Evolutionary conservation across 768 basidiomycete species (phyloP).

Genomic region (Collybia sp.): DNA sequence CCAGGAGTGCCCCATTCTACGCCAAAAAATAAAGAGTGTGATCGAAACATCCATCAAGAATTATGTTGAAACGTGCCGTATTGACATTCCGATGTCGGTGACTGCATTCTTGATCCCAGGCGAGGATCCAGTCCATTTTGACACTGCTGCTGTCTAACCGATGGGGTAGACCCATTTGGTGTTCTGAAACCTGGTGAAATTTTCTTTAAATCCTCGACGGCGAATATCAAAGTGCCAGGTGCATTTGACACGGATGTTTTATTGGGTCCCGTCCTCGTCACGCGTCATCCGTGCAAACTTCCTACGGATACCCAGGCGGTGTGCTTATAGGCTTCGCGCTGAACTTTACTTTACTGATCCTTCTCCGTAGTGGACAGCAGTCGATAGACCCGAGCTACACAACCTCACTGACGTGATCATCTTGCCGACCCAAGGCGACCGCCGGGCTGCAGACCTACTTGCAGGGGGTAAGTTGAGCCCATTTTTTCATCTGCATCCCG

Average conservation of each 20-base stretch:
- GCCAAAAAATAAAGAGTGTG: conserved; percentile 48
- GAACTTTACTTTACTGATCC: not conserved
- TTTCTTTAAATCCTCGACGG: conserved; percentile 46
- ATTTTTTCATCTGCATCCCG: not conserved
- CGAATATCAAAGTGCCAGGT: conserved; percentile 34
- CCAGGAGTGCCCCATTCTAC: conserved; percentile 38
- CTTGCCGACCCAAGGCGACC: conserved; percentile 44
- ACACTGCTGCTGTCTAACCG: not conserved
- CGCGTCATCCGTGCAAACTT: conserved; percentile 66
- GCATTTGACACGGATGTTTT: conserved; percentile 45
- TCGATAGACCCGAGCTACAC: conserved; percentile 43
- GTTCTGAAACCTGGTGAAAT: conserved; percentile 51
- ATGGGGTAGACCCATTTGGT: conserved; percentile 42
- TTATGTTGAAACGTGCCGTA: conserved; percentile 36
- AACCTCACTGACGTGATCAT: conserved; percentile 55
- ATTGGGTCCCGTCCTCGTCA: conserved; percentile 55
- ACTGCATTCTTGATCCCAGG: conserved; percentile 63
- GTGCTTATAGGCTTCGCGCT: not conserved
- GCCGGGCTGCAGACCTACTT: conserved; percentile 58
- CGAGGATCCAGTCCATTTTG: conserved; percentile 25
- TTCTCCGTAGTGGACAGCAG: conserved; percentile 47
- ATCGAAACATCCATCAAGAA: conserved; percentile 38
- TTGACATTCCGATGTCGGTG: conserved; percentile 53
- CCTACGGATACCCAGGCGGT: conserved; percentile 67
- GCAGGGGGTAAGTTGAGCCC: conserved; percentile 45